A percentile compares a stretch with the other conserved stretches of the same genome.
These are phyloP conservation scores for Barbarea vulgaris DNA, from an alignment of 345 rosid species.

Conservation along the genomic window DNA sequence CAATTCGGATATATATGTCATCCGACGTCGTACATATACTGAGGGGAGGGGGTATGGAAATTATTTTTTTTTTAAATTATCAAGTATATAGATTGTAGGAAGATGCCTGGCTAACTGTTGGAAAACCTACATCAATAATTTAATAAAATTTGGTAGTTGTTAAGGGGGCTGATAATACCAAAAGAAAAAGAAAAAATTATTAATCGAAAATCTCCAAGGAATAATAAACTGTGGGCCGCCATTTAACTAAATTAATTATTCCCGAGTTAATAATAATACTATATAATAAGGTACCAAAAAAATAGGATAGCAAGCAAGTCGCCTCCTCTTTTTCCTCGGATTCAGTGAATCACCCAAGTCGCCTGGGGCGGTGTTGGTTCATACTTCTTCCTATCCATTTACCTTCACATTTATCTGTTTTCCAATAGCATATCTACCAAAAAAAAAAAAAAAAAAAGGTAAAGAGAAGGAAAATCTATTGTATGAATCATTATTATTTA, in stretches of 20 bases:
- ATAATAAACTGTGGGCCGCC: background rate
- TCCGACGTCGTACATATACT: background rate
- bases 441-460: background rate
- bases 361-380: constrained; percentile 39
- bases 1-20: background rate
- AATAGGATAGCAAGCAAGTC: constrained; percentile 13
- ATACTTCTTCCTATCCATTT: constrained; percentile 2
- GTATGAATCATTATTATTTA: background rate
- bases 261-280: background rate
- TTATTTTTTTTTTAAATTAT: too few species aligned
- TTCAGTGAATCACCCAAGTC: constrained; percentile 40
- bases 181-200: background rate
- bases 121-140: background rate
- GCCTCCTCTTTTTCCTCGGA: constrained; percentile 24
- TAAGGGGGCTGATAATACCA: background rate
- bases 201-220: constrained; percentile 3
- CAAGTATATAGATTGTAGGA: background rate
- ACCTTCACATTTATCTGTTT: background rate
- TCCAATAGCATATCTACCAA: background rate
- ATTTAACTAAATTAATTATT: background rate
- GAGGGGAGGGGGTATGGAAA: background rate
- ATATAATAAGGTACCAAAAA: background rate
- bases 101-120: background rate
- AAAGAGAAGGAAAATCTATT: too few species aligned
- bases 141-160: background rate